Percentiles rank a stretch among this genome's conserved stretches.
phyloP scores from a whole-genome alignment of 2,329 filamentous ascomycete genomes.

The Penicillium sp. region DNA sequence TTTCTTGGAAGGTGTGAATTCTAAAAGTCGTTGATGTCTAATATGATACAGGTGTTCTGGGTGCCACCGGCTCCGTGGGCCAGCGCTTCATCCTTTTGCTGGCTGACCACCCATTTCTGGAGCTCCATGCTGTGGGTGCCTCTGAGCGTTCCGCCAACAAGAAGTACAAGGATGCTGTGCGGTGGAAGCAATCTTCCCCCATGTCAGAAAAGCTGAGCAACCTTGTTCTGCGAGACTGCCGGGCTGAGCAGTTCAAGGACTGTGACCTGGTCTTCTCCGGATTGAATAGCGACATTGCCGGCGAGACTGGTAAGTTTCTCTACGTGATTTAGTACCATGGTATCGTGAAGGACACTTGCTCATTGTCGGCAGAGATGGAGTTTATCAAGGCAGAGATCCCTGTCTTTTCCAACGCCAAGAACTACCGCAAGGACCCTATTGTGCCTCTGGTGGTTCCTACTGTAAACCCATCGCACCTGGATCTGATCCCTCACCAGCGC shows the following conservation, averaged over 20 bases:
- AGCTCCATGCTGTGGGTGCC: constrained; percentile 83
- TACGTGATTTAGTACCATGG: too few species aligned
- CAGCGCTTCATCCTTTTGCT: constrained; percentile 94
- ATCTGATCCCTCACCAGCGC: constrained; percentile 85
- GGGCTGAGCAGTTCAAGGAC: constrained; percentile 74
- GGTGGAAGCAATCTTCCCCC: constrained; percentile 86
- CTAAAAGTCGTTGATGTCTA: constrained; percentile 11
- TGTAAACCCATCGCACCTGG: constrained; percentile 84
- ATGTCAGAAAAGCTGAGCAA: constrained; percentile 74
- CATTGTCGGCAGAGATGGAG: constrained; percentile 65
- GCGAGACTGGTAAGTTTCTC: constrained; percentile 69
- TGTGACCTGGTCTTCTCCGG: constrained; percentile 94
- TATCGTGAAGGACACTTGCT: constrained; percentile 2
- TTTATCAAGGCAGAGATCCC: constrained; percentile 85
- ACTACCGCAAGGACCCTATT: constrained; percentile 85
- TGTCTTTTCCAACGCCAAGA: constrained; percentile 97
- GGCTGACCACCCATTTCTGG: constrained; percentile 79
- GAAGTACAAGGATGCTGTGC: constrained; percentile 88
- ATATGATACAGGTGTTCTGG: constrained; percentile 64
- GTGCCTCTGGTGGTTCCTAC: constrained; percentile 93
- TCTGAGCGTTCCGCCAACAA: constrained; percentile 87
- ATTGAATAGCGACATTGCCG: constrained; percentile 86
- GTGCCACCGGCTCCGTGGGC: constrained; percentile 89
- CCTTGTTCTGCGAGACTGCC: constrained; percentile 82
- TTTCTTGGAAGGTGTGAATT: neutral